phyloP scores from a whole-genome alignment of 2,329 filamentous ascomycete genomes.

The Sphaerulina musiva region DNA sequence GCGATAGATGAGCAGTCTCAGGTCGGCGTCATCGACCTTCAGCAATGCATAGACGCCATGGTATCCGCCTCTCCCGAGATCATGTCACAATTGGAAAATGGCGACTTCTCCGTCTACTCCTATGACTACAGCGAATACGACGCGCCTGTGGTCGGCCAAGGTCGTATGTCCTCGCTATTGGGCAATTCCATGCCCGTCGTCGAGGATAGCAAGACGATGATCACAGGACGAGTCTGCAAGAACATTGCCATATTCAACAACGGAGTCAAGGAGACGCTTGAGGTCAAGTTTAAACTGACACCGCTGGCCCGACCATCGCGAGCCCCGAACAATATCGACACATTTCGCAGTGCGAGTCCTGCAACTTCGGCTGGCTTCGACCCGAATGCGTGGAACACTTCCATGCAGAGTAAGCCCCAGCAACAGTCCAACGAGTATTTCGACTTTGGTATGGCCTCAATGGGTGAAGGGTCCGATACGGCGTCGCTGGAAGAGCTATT shows the following conservation, averaged over 20 bases:
- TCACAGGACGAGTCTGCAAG: constrained; percentile 85
- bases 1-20: constrained; percentile 70
- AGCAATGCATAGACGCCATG: constrained; percentile 79
- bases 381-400: constrained; percentile 65
- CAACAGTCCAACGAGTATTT: constrained; percentile 26
- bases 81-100: constrained; percentile 58
- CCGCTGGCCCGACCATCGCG: constrained; percentile 61
- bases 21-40: constrained; percentile 83
- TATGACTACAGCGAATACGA: constrained; percentile 95
- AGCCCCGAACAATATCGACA: constrained; percentile 55
- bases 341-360: constrained; percentile 53
- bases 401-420: constrained; percentile 50
- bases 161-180: constrained; percentile 82
- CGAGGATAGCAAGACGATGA: constrained; percentile 60
- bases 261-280: constrained; percentile 77
- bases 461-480: constrained; percentile 19
- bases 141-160: constrained; percentile 86
- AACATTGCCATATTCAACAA: constrained; percentile 80
- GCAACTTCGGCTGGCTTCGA: constrained; percentile 58
- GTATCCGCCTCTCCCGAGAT: constrained; percentile 77
- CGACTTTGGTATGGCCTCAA: constrained; percentile 20
- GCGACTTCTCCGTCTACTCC: constrained; percentile 92
- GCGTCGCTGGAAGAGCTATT: constrained; percentile 31
- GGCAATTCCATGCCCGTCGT: constrained; percentile 53
- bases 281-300: constrained; percentile 84